phyloP scores from a whole-genome alignment of 176 grass and related monocot species.

The Oryza brachyantha region DNA sequence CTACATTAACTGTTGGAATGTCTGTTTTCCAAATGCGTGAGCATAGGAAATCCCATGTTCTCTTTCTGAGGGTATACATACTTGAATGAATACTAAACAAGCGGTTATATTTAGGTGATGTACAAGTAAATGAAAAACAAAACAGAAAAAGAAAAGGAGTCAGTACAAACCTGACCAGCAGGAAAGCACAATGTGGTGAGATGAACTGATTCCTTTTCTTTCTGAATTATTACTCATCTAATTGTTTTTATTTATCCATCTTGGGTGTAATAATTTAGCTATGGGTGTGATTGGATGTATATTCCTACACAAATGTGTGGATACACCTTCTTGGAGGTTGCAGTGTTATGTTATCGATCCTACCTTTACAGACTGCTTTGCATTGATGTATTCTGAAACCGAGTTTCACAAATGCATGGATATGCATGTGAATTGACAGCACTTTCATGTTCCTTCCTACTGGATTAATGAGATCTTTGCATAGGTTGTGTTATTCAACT shows the following conservation, averaged over 20 bases:
- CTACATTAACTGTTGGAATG: background rate
- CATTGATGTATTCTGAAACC: background rate
- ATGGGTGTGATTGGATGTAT: background rate
- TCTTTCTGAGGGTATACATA: slow-evolving; percentile 50
- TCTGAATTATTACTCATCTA: slow-evolving; percentile 38
- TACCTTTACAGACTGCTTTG: background rate
- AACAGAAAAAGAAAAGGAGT: slow-evolving; percentile 77
- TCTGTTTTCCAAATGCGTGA: slow-evolving; percentile 31
- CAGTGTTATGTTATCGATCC: background rate
- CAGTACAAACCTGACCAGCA: slow-evolving; percentile 61
- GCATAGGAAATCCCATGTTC: slow-evolving; percentile 24
- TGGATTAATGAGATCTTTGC: background rate
- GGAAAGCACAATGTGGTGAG: slow-evolving; percentile 66
- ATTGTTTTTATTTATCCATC: slow-evolving; percentile 22
- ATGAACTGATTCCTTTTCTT: slow-evolving; percentile 58
- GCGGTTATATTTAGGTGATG: slow-evolving; percentile 62
- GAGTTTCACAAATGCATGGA: background rate
- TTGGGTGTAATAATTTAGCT: background rate
- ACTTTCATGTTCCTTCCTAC: background rate
- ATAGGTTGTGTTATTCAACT: background rate
- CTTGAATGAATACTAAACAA: slow-evolving; percentile 52
- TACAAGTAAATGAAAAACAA: slow-evolving; percentile 74
- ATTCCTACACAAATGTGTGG: background rate
- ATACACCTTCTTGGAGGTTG: background rate
- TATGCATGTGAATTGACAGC: background rate